phyloP scores from a whole-genome alignment of 768 basidiomycete species.

The Naganishia antarctica region DNA sequence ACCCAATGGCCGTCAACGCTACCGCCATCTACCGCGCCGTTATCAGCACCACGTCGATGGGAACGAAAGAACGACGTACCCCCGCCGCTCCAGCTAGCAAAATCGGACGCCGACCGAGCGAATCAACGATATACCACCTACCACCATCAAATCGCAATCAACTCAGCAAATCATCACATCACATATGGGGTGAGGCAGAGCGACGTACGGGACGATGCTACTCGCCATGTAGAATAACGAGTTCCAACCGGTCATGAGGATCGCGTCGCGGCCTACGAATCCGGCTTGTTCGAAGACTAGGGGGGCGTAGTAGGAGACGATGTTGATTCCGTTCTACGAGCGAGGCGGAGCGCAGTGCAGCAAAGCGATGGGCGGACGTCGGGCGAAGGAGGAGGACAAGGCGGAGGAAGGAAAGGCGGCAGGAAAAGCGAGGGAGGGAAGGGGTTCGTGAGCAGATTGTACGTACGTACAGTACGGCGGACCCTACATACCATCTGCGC shows the following conservation, averaged over 20 bases:
- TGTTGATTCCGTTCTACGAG: slow-evolving; percentile 96
- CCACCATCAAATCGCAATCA: not conserved
- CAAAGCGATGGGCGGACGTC: not conserved
- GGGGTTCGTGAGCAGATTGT: no score
- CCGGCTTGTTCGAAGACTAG: slow-evolving; percentile 79
- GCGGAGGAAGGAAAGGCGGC: no score
- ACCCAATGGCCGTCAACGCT: slow-evolving; percentile 73
- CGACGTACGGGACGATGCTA: slow-evolving; percentile 76
- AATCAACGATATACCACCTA: slow-evolving; percentile 91
- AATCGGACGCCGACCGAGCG: slow-evolving; percentile 81
- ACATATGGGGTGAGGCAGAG: slow-evolving; percentile 20
- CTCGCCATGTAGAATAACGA: slow-evolving; percentile 59
- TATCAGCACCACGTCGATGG: not conserved
- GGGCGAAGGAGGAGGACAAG: no score
- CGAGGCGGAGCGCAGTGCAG: slow-evolving; percentile 10
- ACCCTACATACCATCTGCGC: slow-evolving; percentile 73
- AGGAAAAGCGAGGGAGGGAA: no score
- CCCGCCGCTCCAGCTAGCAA: slow-evolving; percentile 77
- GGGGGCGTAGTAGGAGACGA: slow-evolving; percentile 29
- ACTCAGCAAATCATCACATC: not conserved
- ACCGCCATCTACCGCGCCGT: slow-evolving; percentile 65
- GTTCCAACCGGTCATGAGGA: slow-evolving; percentile 94
- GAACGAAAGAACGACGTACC: slow-evolving; percentile 51
- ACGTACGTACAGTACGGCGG: no score
- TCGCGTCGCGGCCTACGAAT: slow-evolving; percentile 87